Conservation (phyloP, 768 basidiomycete species). For the Tremella yokohamensis region DNA sequence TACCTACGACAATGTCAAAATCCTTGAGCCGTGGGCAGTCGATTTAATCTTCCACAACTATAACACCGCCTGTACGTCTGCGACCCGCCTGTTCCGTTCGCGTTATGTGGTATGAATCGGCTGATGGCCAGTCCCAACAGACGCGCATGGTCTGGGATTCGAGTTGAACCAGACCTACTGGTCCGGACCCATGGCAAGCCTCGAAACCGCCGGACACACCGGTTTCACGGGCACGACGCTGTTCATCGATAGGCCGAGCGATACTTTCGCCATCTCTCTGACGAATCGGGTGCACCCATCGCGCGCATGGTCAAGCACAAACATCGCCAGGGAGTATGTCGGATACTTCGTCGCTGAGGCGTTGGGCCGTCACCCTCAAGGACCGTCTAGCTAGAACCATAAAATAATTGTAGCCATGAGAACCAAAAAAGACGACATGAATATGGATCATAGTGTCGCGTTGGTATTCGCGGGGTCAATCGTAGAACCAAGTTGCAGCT, state of each 20-base stretch:
- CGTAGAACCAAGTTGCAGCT: no score
- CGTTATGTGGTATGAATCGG: background rate
- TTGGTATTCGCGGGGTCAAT: no score
- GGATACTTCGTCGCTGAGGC: slow-evolving; percentile 13
- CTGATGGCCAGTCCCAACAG: slow-evolving; percentile 10
- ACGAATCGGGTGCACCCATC: slow-evolving; percentile 13
- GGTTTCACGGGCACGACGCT: slow-evolving; percentile 14
- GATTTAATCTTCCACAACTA: slow-evolving; percentile 14
- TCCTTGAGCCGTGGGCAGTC: slow-evolving; percentile 13
- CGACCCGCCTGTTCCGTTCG: background rate
- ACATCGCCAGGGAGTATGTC: slow-evolving; percentile 9
- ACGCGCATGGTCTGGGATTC: slow-evolving; percentile 13
- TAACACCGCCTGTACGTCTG: slow-evolving; percentile 9
- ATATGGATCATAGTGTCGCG: no score
- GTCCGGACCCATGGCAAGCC: slow-evolving; percentile 12
- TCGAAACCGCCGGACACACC: slow-evolving; percentile 14
- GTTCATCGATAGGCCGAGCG: slow-evolving; percentile 11
- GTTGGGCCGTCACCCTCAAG: background rate
- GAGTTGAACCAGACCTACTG: slow-evolving; percentile 15
- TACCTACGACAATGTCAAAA: slow-evolving; percentile 11
- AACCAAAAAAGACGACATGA: no score
- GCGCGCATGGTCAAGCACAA: slow-evolving; percentile 8
- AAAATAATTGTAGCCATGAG: no score
- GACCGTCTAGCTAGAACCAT: background rate
- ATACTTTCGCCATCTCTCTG: slow-evolving; percentile 4